Evolutionary conservation across 2,329 filamentous ascomycete genomes (phyloP).

Genomic region (Xylaria sp.): DNA sequence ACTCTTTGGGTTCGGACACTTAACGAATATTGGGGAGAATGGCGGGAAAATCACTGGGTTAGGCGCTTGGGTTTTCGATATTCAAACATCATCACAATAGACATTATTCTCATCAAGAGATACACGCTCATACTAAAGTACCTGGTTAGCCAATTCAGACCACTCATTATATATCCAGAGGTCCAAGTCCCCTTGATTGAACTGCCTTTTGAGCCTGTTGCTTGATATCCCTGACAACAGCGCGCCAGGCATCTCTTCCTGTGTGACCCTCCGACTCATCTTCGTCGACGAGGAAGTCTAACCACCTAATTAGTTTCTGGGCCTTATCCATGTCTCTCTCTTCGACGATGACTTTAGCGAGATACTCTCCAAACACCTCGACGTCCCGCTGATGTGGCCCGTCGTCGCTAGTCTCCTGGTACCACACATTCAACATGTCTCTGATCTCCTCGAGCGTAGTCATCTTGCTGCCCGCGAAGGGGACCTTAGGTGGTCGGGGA

Average conservation of each 20-base stretch:
- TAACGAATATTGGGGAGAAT: background rate
- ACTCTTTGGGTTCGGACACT: background rate
- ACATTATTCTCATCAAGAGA: slow-evolving; percentile 20
- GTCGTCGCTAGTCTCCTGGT: slow-evolving; percentile 74
- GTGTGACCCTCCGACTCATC: slow-evolving; percentile 50
- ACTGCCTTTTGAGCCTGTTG: slow-evolving; percentile 66
- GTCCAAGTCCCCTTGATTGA: slow-evolving; percentile 65
- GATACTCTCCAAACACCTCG: slow-evolving; percentile 76
- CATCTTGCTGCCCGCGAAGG: slow-evolving; percentile 58
- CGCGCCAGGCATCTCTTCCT: slow-evolving; percentile 60
- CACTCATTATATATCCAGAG: slow-evolving; percentile 57
- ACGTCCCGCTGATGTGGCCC: slow-evolving; percentile 86
- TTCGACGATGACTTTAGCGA: slow-evolving; percentile 76
- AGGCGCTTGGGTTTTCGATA: slow-evolving; percentile 8
- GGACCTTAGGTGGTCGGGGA: slow-evolving; percentile 57
- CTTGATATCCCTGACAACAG: slow-evolving; percentile 58
- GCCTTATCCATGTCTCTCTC: slow-evolving; percentile 85
- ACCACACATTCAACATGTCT: slow-evolving; percentile 80
- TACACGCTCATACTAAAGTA: slow-evolving; percentile 5
- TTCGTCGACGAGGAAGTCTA: slow-evolving; percentile 66
- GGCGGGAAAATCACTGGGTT: background rate
- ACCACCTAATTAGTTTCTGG: slow-evolving; percentile 75
- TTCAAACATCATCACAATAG: slow-evolving; percentile 14
- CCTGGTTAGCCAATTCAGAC: background rate
- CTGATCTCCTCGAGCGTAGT: slow-evolving; percentile 71